Base-by-base conservation (phyloP, 1,139 yeast species). In the Spencermartinsiella ligniputridi region DNA sequence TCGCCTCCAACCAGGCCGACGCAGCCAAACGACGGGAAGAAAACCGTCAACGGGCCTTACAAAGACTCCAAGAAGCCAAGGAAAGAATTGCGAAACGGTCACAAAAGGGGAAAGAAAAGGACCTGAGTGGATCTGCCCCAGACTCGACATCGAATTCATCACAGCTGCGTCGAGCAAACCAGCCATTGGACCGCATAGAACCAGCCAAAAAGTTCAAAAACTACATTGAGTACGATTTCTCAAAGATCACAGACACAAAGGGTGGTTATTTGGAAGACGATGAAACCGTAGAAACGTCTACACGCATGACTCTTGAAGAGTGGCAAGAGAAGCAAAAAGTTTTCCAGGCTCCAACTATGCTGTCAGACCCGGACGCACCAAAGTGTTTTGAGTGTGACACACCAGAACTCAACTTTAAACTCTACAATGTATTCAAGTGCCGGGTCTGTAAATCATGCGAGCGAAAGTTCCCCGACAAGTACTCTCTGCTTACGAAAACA, bases 141-240 rank as follows among this genome's bases (percentile, higher is more conserved):
- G 25, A 27, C 21, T 16, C 35, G 11, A 20, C 40, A 8, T 27
- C 19, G 32, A 16, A 25, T 11, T 19, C 33, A 2, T 40, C 44
- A n/a, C 47, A 35, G 41, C 54, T 39, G 42, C 46, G 53, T 22
- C 46, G 55, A 34, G 61, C 52, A 13, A 44, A 52, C 24, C 45
- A 49, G 34, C 40, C 40, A 8, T 39, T 46, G 20, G 53, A 49
- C 20, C 49, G 53, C 20, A 44, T 49, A 29, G 52, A 55, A n/a
- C 52, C 58, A 30, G 55, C 53, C 21, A 58, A 53, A 39, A 63
- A 63, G 58, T 61, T 69, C 63, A 55, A 67, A 43, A 47, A 88
- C 60, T 94, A 89, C 63, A 90, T 94, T 42, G 98, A 94, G 53
- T 94, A 81, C 65, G 96, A 94, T 64, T 78, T 94, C 54, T 78